Evolutionary conservation across 1,284 basidiomycete genomes (phyloP).

Genomic region (Coriolopsis trogii): DNA sequence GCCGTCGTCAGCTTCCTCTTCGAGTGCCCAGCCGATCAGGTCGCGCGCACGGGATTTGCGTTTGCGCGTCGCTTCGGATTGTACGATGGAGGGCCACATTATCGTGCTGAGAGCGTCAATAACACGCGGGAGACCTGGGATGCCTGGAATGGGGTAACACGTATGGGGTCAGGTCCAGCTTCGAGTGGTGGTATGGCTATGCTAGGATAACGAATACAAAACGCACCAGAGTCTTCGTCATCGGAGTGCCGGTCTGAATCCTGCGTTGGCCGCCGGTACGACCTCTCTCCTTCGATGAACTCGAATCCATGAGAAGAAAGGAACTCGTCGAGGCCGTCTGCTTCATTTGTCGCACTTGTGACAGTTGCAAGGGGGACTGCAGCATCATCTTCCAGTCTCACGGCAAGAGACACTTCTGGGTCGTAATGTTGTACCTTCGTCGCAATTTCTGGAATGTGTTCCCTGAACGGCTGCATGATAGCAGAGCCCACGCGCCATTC

Average conservation of each 20-base stretch:
- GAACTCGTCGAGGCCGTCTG: slow-evolving; percentile 62
- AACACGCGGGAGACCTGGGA: slow-evolving; percentile 66
- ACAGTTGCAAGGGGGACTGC: slow-evolving; percentile 20
- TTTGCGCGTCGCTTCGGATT: slow-evolving; percentile 32
- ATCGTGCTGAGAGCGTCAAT: slow-evolving; percentile 79
- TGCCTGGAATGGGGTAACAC: no score
- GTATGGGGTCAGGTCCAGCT: neutral
- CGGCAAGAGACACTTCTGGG: slow-evolving; percentile 72
- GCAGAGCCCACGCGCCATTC: slow-evolving; percentile 7
- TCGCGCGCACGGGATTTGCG: slow-evolving; percentile 37
- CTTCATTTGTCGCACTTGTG: slow-evolving; percentile 38
- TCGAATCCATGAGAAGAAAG: slow-evolving; percentile 73
- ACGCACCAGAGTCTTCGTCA: slow-evolving; percentile 32
- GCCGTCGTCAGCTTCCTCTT: slow-evolving; percentile 38
- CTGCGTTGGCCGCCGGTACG: slow-evolving; percentile 24
- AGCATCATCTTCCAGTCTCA: slow-evolving; percentile 42
- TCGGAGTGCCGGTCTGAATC: slow-evolving; percentile 27
- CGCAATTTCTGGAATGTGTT: slow-evolving; percentile 54
- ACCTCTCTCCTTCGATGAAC: slow-evolving; percentile 55
- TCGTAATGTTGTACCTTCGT: slow-evolving; percentile 49
- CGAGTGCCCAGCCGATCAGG: slow-evolving; percentile 39
- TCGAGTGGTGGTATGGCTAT: neutral
- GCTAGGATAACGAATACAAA: neutral
- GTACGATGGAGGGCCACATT: slow-evolving; percentile 81
- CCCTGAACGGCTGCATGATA: slow-evolving; percentile 47